Evolutionary conservation across 1,284 basidiomycete genomes (phyloP).

Genomic region (Boletus smithii): DNA sequence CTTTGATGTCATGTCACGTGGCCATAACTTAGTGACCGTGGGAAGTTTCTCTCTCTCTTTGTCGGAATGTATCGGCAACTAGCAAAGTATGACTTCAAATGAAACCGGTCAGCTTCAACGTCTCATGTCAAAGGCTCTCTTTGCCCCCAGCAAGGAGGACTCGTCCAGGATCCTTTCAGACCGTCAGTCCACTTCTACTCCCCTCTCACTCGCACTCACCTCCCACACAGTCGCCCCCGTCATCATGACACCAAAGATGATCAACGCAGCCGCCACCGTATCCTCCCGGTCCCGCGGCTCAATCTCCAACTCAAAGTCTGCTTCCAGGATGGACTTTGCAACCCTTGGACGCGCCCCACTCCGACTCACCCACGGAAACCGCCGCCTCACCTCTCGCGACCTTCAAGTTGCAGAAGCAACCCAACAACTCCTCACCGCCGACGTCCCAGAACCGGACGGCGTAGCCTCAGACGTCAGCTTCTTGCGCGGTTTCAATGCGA

Average conservation of each 20-base stretch:
- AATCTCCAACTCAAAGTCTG: slow-evolving; percentile 35
- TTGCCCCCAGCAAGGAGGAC: slow-evolving; percentile 59
- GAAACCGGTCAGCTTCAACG: no score
- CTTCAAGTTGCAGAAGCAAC: slow-evolving; percentile 82
- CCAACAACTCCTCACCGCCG: slow-evolving; percentile 68
- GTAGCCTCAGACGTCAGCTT: slow-evolving; percentile 68
- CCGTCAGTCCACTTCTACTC: slow-evolving; percentile 44
- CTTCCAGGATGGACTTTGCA: slow-evolving; percentile 60
- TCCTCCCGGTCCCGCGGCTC: slow-evolving; percentile 50
- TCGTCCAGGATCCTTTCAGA: slow-evolving; percentile 68
- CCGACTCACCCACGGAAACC: slow-evolving; percentile 59
- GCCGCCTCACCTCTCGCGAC: slow-evolving; percentile 75
- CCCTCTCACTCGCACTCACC: not conserved
- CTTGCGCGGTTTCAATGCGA: slow-evolving; percentile 86
- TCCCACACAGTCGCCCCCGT: slow-evolving; percentile 73
- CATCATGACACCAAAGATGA: slow-evolving; percentile 85
- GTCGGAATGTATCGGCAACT: slow-evolving; percentile 22
- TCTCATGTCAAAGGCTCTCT: slow-evolving; percentile 59
- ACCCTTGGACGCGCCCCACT: slow-evolving; percentile 70
- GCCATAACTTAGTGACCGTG: slow-evolving; percentile 3
- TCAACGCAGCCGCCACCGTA: slow-evolving; percentile 61
- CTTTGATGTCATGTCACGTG: slow-evolving; percentile 29
- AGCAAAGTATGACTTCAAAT: no score
- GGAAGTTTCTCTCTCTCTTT: slow-evolving; percentile 11
- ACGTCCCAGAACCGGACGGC: slow-evolving; percentile 67